These are phyloP conservation scores for Cladorrhinum sp. DNA, from an alignment of 2,329 filamentous ascomycete genomes.

Conservation along the genomic window DNA sequence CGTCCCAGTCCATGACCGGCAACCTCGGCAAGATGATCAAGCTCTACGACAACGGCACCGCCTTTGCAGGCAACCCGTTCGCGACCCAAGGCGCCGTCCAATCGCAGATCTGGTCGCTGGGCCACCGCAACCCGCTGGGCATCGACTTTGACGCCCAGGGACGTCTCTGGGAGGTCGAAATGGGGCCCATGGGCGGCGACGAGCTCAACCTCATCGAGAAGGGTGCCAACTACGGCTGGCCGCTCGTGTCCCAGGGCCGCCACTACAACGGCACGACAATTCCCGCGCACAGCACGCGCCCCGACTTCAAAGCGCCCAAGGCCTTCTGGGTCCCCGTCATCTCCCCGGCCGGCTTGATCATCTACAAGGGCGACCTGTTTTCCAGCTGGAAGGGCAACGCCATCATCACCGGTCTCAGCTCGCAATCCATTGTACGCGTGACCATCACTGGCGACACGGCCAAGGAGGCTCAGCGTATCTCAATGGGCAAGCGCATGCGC, in stretches of 20 bases:
- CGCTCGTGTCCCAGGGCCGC: slow-evolving; percentile 32
- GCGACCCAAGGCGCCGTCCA: slow-evolving; percentile 30
- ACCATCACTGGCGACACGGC: slow-evolving; percentile 33
- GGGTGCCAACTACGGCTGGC: slow-evolving; percentile 37
- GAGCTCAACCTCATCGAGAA: slow-evolving; percentile 36
- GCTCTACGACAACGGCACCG: slow-evolving; percentile 35
- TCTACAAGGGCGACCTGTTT: slow-evolving; percentile 36
- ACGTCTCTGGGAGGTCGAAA: slow-evolving; percentile 37
- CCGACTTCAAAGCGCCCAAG: slow-evolving; percentile 33
- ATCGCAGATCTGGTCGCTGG: slow-evolving; percentile 34
- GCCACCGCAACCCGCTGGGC: slow-evolving; percentile 35
- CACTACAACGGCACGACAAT: slow-evolving; percentile 35
- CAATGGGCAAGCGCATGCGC: slow-evolving; percentile 34
- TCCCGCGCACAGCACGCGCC: slow-evolving; percentile 32
- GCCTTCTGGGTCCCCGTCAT: slow-evolving; percentile 36
- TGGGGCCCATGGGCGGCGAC: slow-evolving; percentile 36
- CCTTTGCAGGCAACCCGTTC: slow-evolving; percentile 34
- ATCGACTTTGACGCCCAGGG: slow-evolving; percentile 35
- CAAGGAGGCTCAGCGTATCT: slow-evolving; percentile 33
- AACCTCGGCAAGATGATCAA: slow-evolving; percentile 37
- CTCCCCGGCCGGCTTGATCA: slow-evolving; percentile 34
- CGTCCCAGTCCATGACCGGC: slow-evolving; percentile 32
- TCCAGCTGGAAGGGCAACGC: slow-evolving; percentile 34
- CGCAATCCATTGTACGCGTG: slow-evolving; percentile 31
- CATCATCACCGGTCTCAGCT: slow-evolving; percentile 32